A percentile compares a stretch with the other conserved stretches of the same genome.
Conservation (phyloP, 768 basidiomycete species). For the Xerocomellus dryophilus region DNA sequence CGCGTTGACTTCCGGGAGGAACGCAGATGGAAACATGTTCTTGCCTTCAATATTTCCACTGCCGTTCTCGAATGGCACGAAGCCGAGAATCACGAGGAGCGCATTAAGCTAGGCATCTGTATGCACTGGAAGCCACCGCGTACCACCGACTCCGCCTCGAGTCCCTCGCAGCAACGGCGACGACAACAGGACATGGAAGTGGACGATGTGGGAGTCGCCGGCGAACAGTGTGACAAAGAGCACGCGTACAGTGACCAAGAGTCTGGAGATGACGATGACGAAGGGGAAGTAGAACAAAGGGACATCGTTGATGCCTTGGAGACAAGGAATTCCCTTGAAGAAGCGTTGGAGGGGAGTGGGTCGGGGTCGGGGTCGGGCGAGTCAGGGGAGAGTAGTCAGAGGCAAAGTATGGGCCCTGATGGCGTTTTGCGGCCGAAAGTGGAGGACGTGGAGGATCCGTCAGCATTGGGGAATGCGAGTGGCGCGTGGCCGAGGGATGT, state of each 20-base stretch:
- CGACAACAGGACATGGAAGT: slow-evolving; percentile 31
- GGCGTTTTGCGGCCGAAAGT: slow-evolving; percentile 43
- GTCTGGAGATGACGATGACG: slow-evolving; percentile 59
- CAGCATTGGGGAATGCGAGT: slow-evolving; percentile 33
- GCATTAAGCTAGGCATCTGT: slow-evolving; percentile 62
- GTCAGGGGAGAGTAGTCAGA: slow-evolving; percentile 37
- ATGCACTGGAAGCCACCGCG: slow-evolving; percentile 58
- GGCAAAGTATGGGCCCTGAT: slow-evolving; percentile 27
- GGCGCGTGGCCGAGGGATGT: slow-evolving; percentile 17
- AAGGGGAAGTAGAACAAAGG: slow-evolving; percentile 53
- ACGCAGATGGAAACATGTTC: slow-evolving; percentile 82
- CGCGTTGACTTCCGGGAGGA: slow-evolving; percentile 94
- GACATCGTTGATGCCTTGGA: slow-evolving; percentile 61
- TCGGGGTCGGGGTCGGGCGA: slow-evolving; percentile 28
- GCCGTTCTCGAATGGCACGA: slow-evolving; percentile 88
- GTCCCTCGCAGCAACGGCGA: slow-evolving; percentile 31
- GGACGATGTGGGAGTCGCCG: slow-evolving; percentile 23
- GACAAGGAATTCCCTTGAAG: slow-evolving; percentile 51
- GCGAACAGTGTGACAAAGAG: slow-evolving; percentile 25
- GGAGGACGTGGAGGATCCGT: slow-evolving; percentile 58
- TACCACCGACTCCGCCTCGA: slow-evolving; percentile 22
- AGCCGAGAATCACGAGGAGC: slow-evolving; percentile 60
- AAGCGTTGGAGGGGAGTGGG: slow-evolving; percentile 46
- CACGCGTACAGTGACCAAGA: slow-evolving; percentile 29
- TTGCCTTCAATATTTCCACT: slow-evolving; percentile 79